phyloP scores from a whole-genome alignment of 257 asterid genomes.

The Solanum boliviense region DNA sequence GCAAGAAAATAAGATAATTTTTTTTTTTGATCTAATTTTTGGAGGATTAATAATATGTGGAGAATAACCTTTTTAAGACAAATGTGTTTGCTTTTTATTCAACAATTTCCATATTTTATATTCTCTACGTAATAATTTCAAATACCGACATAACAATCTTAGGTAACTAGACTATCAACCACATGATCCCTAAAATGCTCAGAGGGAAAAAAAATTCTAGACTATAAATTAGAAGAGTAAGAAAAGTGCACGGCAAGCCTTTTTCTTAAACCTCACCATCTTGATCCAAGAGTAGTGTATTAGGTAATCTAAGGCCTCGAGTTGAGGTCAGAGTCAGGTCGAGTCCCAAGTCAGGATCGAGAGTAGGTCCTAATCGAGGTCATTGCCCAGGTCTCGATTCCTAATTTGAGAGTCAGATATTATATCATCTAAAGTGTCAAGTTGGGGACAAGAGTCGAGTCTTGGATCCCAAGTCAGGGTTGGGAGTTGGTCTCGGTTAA shows the following conservation, averaged over 20 bases:
- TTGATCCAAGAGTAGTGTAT: not conserved
- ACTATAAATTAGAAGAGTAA: not conserved
- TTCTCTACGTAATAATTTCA: not conserved
- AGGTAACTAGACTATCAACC: too few species aligned
- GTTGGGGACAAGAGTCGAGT: too few species aligned
- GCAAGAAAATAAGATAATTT: not conserved
- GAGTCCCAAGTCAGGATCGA: not conserved
- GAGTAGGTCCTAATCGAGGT: not conserved
- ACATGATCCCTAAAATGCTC: not conserved
- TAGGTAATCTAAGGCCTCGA: not conserved
- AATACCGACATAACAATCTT: accelerated
- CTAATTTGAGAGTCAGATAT: not conserved
- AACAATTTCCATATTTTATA: not conserved
- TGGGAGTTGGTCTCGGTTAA: not conserved
- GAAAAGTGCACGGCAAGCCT: not conserved
- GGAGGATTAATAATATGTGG: not conserved
- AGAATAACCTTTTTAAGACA: not conserved
- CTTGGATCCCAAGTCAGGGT: not conserved
- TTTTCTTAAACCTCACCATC: not conserved
- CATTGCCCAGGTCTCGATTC: not conserved
- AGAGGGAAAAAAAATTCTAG: not conserved
- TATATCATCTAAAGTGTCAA: not conserved
- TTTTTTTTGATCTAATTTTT: not conserved
- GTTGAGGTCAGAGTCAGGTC: not conserved
- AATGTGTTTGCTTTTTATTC: not conserved